Evolutionary conservation across 2,329 filamentous ascomycete species (phyloP).

Genomic region (Epichloe amarillans): DNA sequence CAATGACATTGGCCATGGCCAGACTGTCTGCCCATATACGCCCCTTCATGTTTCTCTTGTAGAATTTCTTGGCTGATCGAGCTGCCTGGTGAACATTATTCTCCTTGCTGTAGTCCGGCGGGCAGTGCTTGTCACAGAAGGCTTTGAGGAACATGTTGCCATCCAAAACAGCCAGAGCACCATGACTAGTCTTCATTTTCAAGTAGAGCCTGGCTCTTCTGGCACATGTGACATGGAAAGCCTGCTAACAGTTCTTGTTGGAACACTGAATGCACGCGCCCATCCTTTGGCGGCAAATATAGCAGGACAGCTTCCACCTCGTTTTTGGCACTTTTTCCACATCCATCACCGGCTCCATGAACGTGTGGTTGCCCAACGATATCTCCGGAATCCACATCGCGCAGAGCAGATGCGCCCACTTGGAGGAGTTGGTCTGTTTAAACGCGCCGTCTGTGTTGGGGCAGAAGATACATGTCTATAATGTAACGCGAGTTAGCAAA

Average conservation of each 20-base stretch:
- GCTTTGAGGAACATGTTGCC: conserved; percentile 80
- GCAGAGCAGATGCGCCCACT: conserved; percentile 93
- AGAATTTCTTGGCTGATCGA: conserved; percentile 74
- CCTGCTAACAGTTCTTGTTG: conserved; percentile 93
- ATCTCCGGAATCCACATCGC: conserved; percentile 99
- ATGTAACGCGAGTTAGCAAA: not conserved
- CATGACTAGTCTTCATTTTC: conserved; percentile 91
- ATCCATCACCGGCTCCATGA: conserved; percentile 97
- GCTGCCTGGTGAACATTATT: conserved; percentile 72
- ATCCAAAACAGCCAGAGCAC: conserved; percentile 60
- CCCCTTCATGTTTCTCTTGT: conserved; percentile 77
- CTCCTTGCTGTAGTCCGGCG: conserved; percentile 74
- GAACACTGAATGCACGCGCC: conserved; percentile 96
- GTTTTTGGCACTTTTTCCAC: conserved; percentile 94
- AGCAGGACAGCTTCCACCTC: conserved; percentile 86
- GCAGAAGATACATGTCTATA: conserved; percentile 87
- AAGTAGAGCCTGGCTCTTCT: conserved; percentile 76
- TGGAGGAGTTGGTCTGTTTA: conserved; percentile 91
- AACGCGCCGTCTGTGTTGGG: conserved; percentile 96
- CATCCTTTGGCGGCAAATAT: conserved; percentile 96
- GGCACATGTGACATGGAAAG: conserved; percentile 95
- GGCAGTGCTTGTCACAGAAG: conserved; percentile 91
- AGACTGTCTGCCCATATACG: conserved; percentile 88
- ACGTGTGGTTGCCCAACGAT: conserved; percentile 84
- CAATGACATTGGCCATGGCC: conserved; percentile 65